Base-by-base conservation (phyloP, 2,329 filamentous ascomycete species). In the Balansia obtecta region DNA sequence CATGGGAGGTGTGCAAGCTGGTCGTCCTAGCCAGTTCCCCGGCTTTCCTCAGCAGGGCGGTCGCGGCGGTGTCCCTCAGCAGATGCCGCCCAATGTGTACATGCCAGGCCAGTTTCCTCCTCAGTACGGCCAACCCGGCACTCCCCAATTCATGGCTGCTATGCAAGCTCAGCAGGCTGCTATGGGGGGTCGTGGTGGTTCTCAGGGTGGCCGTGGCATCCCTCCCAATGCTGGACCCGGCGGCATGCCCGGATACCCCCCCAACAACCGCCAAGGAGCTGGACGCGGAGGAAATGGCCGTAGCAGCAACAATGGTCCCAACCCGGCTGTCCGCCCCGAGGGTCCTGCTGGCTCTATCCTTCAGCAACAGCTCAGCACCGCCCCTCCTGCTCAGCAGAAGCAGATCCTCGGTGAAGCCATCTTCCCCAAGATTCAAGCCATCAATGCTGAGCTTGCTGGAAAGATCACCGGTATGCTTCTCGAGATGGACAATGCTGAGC, bases 381-480 rank as follows among this genome's bases (percentile, higher is more conserved):
- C 75, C 46, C 73, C 73, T 52, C 78, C 85, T 39, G 76, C 78
- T 46, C 88, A 95, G 74, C 93, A 97, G 79, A 98, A 98, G 83
- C 93, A 98, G 79, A 88, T 97, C 71, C 83, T 98, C 50, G 93
- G 93, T 68, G 93, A 98, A 75, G 84, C 88, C 60, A 86, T 98
- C 61, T 98, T 97, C 80, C 93, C 93, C 66, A 98, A 97, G 85
- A 97, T 98, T 64, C 83, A 90, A 70, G 82, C 81, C 59, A 84
- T 95, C 71, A 93, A 98, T 76, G 86, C 89, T 53, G 90, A 96
- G 63, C 79, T 98, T 63, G 93, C 93, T 55, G 93, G 93, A 67
- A 98, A 98, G 84, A 97, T 98, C 70, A 98, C 93, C 55, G 93
- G 93, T 73, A 98, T 98, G 93, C 85, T 98, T 63, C 74, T 98